Conservation (phyloP, 352 stramenopile genomes). For the Globisporangium abappressorium region DNA sequence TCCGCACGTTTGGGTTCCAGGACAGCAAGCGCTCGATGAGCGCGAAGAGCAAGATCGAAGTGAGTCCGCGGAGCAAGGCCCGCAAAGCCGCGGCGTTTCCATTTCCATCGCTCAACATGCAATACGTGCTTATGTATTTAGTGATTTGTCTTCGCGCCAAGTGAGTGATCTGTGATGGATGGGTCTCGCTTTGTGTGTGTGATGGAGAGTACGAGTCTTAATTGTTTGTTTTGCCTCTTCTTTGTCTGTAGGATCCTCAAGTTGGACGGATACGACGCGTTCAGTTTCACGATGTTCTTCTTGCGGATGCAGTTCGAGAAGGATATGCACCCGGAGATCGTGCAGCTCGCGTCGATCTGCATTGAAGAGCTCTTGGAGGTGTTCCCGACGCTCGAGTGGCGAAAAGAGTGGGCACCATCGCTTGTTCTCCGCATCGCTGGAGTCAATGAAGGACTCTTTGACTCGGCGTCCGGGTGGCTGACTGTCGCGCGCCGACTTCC, state of each 20-base stretch:
- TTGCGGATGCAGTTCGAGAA: conserved; percentile 83
- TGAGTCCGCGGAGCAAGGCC: conserved; percentile 28
- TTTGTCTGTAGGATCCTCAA: conserved; percentile 31
- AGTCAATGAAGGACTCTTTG: conserved; percentile 72
- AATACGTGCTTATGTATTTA: conserved; percentile 73
- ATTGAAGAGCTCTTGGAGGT: conserved; percentile 79
- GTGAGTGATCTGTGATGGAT: conserved; percentile 15
- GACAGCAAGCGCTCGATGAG: conserved; percentile 85
- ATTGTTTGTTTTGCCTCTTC: background rate
- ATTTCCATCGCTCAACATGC: conserved; percentile 82
- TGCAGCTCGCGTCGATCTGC: conserved; percentile 72
- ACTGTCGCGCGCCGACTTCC: conserved; percentile 68
- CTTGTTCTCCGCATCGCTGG: conserved; percentile 80
- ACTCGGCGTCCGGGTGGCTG: conserved; percentile 72
- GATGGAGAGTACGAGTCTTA: background rate
- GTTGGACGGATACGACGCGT: conserved; percentile 72
- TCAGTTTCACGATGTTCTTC: conserved; percentile 87
- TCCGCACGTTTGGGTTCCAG: conserved; percentile 76
- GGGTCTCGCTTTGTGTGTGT: conserved; percentile 11
- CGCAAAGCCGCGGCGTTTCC: conserved; percentile 22
- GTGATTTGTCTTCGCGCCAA: conserved; percentile 70
- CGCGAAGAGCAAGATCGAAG: conserved; percentile 68
- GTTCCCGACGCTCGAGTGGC: conserved; percentile 67
- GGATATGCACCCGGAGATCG: conserved; percentile 68
- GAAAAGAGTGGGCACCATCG: conserved; percentile 67